phyloP scores from a whole-genome alignment of 192 early-diverging fungal genomes.

The Coemansia sp. region DNA sequence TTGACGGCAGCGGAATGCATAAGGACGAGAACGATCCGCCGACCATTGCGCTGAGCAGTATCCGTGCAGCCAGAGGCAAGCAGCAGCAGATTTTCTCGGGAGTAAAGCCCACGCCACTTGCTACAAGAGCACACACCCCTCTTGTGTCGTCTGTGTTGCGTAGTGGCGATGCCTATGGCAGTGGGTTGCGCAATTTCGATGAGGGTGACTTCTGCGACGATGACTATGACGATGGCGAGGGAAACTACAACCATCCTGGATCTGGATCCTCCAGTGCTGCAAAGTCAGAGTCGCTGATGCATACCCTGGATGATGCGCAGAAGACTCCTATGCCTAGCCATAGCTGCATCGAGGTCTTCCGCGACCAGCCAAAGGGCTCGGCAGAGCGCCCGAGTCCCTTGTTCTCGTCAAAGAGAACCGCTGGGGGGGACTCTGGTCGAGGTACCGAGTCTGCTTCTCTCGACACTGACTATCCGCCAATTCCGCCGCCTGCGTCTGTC shows the following conservation, averaged over 20 bases:
- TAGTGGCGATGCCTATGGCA: not conserved
- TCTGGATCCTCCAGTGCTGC: not conserved
- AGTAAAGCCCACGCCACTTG: conserved; percentile 32
- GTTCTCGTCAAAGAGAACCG: not conserved
- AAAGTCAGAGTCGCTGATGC: not conserved
- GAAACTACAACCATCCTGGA: not conserved
- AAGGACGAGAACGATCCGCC: conserved; percentile 39
- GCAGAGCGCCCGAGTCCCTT: conserved; percentile 13
- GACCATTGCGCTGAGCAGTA: conserved; percentile 34
- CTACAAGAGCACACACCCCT: conserved; percentile 13
- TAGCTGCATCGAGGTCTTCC: conserved; percentile 21
- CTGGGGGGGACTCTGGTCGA: not conserved
- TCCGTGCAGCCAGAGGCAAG: conserved; percentile 20
- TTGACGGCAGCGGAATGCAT: not conserved
- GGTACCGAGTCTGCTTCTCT: not conserved
- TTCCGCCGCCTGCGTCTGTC: conserved; percentile 4
- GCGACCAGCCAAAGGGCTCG: not conserved
- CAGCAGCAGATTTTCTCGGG: conserved; percentile 13
- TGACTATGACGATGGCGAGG: not conserved
- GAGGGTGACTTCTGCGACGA: conserved; percentile 21
- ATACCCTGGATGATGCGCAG: not conserved
- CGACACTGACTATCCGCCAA: conserved; percentile 12
- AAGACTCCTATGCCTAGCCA: conserved; percentile 13
- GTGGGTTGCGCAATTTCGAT: conserved; percentile 7
- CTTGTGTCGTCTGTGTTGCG: not conserved